Percentiles rank a stretch among this genome's conserved stretches.
These are phyloP conservation scores for Alternaria incomplexa DNA, from an alignment of 2,329 filamentous ascomycete species.

Conservation along the genomic window DNA sequence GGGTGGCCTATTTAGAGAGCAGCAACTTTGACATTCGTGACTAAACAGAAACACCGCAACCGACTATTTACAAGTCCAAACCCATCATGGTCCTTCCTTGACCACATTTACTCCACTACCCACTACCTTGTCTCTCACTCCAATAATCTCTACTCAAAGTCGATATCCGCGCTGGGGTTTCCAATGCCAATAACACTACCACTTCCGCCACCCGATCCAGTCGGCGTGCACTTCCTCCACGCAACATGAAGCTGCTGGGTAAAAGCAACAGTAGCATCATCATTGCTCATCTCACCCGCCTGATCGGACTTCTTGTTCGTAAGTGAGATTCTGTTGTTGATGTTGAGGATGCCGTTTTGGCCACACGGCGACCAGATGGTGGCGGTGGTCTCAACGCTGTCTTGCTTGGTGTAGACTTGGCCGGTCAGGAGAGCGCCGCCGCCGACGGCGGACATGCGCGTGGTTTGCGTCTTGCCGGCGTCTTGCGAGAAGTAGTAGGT, in stretches of 20 bases:
- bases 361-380: slow-evolving; percentile 45
- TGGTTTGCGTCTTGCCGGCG: slow-evolving; percentile 36
- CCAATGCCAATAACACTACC: slow-evolving; percentile 35
- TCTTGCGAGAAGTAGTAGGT: slow-evolving; percentile 49
- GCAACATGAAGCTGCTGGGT: slow-evolving; percentile 44
- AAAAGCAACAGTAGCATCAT: slow-evolving; percentile 45
- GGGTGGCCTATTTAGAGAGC: too few relatives aligned
- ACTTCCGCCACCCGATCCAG: slow-evolving; percentile 5
- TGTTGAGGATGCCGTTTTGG: slow-evolving; percentile 40
- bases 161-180: slow-evolving; percentile 24
- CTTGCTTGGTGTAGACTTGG: slow-evolving; percentile 55
- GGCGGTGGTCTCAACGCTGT: slow-evolving; percentile 46
- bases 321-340: slow-evolving; percentile 42
- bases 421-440: slow-evolving; percentile 49
- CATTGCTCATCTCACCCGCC: slow-evolving; percentile 40
- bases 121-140: neutral
- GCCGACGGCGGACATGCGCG: slow-evolving; percentile 31
- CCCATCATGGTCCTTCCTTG: neutral
- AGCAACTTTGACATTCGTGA: neutral
- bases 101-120: neutral
- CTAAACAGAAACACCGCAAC: neutral
- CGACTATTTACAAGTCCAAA: slow-evolving; percentile 1
- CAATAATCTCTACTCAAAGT: slow-evolving; percentile 12
- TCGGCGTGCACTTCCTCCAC: slow-evolving; percentile 33
- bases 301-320: slow-evolving; percentile 27